These are phyloP conservation scores for Rhodosporidiobolus sp. DNA, from an alignment of 768 basidiomycete genomes.

Conservation along the genomic window DNA sequence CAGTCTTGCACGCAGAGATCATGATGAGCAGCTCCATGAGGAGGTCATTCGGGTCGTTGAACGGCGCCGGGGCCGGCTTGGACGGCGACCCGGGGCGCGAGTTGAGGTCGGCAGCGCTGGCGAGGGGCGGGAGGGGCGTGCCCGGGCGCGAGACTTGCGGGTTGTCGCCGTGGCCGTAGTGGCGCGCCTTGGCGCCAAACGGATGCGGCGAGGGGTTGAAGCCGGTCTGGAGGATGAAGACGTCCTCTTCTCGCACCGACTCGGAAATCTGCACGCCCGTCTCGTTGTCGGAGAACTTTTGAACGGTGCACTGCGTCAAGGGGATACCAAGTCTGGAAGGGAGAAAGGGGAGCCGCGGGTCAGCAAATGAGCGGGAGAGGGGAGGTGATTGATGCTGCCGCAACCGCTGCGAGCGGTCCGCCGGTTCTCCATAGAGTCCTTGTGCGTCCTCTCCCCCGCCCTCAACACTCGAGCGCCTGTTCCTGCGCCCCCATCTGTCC, in stretches of 20 bases:
- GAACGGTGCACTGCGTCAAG: slow-evolving; percentile 77
- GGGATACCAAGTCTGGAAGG: slow-evolving; percentile 85
- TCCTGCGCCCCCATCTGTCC: background rate
- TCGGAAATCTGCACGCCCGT: slow-evolving; percentile 69
- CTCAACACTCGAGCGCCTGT: no score
- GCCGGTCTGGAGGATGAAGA: slow-evolving; percentile 84
- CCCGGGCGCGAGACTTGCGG: slow-evolving; percentile 26
- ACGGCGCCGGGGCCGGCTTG: slow-evolving; percentile 45
- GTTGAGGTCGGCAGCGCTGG: slow-evolving; percentile 20
- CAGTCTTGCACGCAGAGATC: slow-evolving; percentile 96
- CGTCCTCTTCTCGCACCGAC: slow-evolving; percentile 94
- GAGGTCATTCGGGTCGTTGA: slow-evolving; percentile 86
- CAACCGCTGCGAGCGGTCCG: no score
- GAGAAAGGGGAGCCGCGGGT: slow-evolving; percentile 38
- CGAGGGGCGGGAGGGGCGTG: slow-evolving; percentile 26
- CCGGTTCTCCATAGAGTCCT: no score
- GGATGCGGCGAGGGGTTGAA: slow-evolving; percentile 45
- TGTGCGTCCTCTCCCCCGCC: no score
- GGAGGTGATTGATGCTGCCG: background rate
- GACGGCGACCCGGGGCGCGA: slow-evolving; percentile 20
- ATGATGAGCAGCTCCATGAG: slow-evolving; percentile 98
- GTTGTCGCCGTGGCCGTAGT: slow-evolving; percentile 26
- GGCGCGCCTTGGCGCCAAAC: slow-evolving; percentile 29
- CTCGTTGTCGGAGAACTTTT: slow-evolving; percentile 92
- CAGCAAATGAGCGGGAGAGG: background rate